These are phyloP conservation scores for Sutorius australiensis DNA, from an alignment of 768 basidiomycete species.

Conservation along the genomic window DNA sequence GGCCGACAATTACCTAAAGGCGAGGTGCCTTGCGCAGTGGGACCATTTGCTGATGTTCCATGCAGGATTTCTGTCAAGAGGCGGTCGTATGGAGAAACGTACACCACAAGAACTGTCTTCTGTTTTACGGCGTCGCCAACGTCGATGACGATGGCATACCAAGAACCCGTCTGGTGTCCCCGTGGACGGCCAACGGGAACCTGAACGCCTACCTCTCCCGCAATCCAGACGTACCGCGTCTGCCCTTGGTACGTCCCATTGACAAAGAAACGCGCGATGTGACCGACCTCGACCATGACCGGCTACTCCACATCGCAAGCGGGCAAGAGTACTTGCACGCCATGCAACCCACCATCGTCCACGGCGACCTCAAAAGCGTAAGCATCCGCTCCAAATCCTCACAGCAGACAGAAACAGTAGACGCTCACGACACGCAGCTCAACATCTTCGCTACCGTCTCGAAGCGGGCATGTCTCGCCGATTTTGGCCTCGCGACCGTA, in stretches of 20 bases:
- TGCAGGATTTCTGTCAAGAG: constrained; percentile 29
- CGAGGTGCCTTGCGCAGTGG: constrained; percentile 3
- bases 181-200: constrained; percentile 30
- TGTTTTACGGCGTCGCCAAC: constrained; percentile 28
- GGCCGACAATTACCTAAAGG: constrained; percentile 26
- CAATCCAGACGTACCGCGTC: constrained; percentile 26
- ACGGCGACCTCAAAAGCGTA: constrained; percentile 44
- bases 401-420: neutral
- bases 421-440: constrained; percentile 13
- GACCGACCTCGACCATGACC: constrained; percentile 20
- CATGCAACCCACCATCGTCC: constrained; percentile 37
- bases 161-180: constrained; percentile 22
- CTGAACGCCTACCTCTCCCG: constrained; percentile 28
- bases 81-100: constrained; percentile 32
- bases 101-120: constrained; percentile 27
- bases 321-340: constrained; percentile 40
- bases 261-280: neutral
- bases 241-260: constrained; percentile 30
- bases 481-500: constrained; percentile 27
- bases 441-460: constrained; percentile 29
- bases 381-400: constrained; percentile 5
- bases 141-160: constrained; percentile 5
- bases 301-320: constrained; percentile 37
- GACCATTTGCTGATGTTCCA: neutral
- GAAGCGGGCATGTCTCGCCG: constrained; percentile 29